Evolutionary conservation across 345 rosid genomes (phyloP).

Genomic region (Syzygium oleosum): DNA sequence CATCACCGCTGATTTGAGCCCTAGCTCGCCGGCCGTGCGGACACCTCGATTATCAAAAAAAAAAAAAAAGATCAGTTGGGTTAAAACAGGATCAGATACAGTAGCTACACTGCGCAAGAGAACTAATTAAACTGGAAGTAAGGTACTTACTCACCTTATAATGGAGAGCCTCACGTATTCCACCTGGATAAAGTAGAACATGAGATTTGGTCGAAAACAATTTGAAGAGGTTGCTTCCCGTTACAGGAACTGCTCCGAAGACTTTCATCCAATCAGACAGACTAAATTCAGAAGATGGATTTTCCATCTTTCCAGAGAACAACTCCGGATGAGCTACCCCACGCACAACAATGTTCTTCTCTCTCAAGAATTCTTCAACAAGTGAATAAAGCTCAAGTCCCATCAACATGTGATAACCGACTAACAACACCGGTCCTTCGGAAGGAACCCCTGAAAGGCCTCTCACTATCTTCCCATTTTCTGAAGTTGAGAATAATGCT

Average conservation of each 20-base stretch:
- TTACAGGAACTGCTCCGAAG: conserved; percentile 64
- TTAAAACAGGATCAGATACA: not conserved
- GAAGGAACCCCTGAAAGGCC: conserved; percentile 75
- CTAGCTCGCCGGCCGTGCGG: too few relatives aligned
- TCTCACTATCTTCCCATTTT: conserved; percentile 62
- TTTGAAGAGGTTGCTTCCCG: conserved; percentile 54
- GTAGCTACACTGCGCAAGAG: not conserved
- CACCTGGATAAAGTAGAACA: conserved; percentile 85
- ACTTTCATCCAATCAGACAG: conserved; percentile 40
- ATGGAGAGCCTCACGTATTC: conserved; percentile 82
- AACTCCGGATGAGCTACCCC: conserved; percentile 65
- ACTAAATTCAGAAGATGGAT: conserved; percentile 13
- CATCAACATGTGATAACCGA: conserved; percentile 81
- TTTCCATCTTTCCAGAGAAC: conserved; percentile 16
- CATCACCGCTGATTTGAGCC: too few relatives aligned
- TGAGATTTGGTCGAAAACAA: conserved; percentile 59
- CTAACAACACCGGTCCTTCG: conserved; percentile 69
- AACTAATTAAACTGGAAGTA: not conserved
- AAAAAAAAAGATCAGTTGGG: not conserved
- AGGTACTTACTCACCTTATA: conserved; percentile 32
- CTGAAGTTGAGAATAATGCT: conserved; percentile 58
- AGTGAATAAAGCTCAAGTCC: conserved; percentile 55
- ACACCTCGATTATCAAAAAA: too few relatives aligned
- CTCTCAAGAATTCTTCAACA: conserved; percentile 46
- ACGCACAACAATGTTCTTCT: conserved; percentile 53